These are phyloP conservation scores for Fusarium sp. DNA, from an alignment of 2,329 filamentous ascomycete species.

Conservation along the genomic window DNA sequence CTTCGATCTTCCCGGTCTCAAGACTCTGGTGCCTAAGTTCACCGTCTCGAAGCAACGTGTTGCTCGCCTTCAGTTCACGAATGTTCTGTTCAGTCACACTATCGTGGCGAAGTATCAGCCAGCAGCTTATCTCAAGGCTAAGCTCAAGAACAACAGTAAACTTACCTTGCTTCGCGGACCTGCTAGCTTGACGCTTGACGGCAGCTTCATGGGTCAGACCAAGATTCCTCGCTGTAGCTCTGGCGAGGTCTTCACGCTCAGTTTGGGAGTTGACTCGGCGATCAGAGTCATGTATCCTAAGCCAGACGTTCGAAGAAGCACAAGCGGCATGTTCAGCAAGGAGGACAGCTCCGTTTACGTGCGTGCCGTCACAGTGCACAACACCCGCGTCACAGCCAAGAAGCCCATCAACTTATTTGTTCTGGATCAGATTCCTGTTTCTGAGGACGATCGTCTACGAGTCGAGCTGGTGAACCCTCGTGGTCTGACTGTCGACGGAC, in stretches of 20 bases:
- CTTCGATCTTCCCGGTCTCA: constrained; percentile 69
- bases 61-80: constrained; percentile 62
- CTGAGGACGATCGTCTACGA: constrained; percentile 67
- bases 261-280: constrained; percentile 69
- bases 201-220: constrained; percentile 69
- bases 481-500: constrained; percentile 56
- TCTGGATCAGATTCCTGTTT: constrained; percentile 71
- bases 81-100: constrained; percentile 66
- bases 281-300: constrained; percentile 67
- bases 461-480: constrained; percentile 62
- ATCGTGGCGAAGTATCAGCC: constrained; percentile 70
- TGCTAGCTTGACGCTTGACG: constrained; percentile 70
- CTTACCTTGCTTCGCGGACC: constrained; percentile 67
- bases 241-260: constrained; percentile 64
- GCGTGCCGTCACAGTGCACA: constrained; percentile 61
- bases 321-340: constrained; percentile 64
- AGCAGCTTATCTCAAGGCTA: constrained; percentile 69
- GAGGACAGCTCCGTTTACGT: constrained; percentile 63
- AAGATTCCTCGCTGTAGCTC: constrained; percentile 65
- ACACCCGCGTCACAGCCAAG: constrained; percentile 55
- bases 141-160: constrained; percentile 65
- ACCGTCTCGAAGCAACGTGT: constrained; percentile 69
- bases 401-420: constrained; percentile 61
- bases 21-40: constrained; percentile 64
- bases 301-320: constrained; percentile 63